Conservation (phyloP, 1,284 basidiomycete genomes). For the Malassezia nana region DNA sequence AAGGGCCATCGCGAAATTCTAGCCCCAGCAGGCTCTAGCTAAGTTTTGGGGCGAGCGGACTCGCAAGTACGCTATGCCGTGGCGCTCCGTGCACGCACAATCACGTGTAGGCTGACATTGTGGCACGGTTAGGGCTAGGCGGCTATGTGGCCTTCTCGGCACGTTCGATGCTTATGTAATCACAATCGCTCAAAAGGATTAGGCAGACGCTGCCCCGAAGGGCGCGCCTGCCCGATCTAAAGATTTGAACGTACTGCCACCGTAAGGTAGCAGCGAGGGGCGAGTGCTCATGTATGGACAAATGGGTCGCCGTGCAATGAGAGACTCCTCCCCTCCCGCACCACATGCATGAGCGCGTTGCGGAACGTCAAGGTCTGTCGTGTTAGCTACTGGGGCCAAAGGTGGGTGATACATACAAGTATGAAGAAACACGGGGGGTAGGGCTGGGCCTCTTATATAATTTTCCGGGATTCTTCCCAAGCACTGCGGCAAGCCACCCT, state of each 20-base stretch:
- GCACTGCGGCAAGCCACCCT: slow-evolving; percentile 1
- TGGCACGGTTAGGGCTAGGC: not conserved
- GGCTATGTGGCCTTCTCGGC: not conserved
- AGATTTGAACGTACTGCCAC: slow-evolving; percentile 22
- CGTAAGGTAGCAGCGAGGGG: slow-evolving; percentile 19
- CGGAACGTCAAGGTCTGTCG: slow-evolving; percentile 21
- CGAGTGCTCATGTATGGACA: slow-evolving; percentile 18
- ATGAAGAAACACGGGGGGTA: not conserved
- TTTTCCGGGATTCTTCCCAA: slow-evolving; percentile 1
- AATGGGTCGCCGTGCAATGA: slow-evolving; percentile 23
- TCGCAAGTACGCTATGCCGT: not conserved
- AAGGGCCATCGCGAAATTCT: not conserved
- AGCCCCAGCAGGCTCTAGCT: not conserved
- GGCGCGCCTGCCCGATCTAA: slow-evolving; percentile 19
- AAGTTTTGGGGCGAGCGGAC: not conserved
- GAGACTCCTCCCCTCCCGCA: slow-evolving; percentile 18
- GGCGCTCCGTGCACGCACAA: not conserved
- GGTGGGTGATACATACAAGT: slow-evolving; percentile 11
- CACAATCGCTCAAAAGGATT: not conserved
- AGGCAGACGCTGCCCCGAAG: slow-evolving; percentile 19
- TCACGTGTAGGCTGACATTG: not conserved
- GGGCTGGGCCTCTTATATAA: slow-evolving; percentile 5
- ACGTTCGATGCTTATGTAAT: slow-evolving; percentile 15
- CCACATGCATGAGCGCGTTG: slow-evolving; percentile 20
- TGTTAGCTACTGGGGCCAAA: not conserved